Evolutionary conservation across 2,329 filamentous ascomycete species (phyloP).

Genomic region (Aspergillus sergii): DNA sequence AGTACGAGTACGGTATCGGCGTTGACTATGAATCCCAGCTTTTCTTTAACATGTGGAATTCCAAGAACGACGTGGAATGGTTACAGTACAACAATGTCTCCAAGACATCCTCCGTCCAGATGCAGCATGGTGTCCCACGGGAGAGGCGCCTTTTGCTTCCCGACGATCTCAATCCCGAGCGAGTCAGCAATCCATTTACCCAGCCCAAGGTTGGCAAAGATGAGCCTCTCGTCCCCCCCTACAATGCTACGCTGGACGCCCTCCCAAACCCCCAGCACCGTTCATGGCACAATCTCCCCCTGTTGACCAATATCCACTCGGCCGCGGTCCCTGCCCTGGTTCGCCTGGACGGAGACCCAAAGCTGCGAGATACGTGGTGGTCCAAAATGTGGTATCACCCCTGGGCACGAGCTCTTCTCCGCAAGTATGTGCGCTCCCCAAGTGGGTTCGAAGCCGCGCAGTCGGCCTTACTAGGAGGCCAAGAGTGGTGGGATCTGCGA

Average conservation of each 20-base stretch:
- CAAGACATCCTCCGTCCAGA: slow-evolving; percentile 38
- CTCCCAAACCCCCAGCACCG: slow-evolving; percentile 43
- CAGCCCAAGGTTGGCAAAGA: slow-evolving; percentile 31
- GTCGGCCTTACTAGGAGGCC: slow-evolving; percentile 48
- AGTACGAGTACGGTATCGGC: slow-evolving; percentile 55
- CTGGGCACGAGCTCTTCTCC: slow-evolving; percentile 52
- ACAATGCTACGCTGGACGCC: slow-evolving; percentile 44
- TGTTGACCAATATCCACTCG: slow-evolving; percentile 53
- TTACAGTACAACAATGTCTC: slow-evolving; percentile 42
- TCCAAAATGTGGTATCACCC: slow-evolving; percentile 53
- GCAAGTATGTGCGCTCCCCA: slow-evolving; percentile 50
- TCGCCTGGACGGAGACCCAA: slow-evolving; percentile 42
- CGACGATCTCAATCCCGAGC: slow-evolving; percentile 35
- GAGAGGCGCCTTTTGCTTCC: slow-evolving; percentile 44
- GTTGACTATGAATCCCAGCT: slow-evolving; percentile 56
- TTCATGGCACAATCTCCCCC: slow-evolving; percentile 46
- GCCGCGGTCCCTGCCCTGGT: slow-evolving; percentile 50
- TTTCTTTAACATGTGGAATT: slow-evolving; percentile 50
- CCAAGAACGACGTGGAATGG: slow-evolving; percentile 45
- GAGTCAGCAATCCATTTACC: slow-evolving; percentile 36
- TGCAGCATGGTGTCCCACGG: slow-evolving; percentile 38
- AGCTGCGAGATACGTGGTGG: slow-evolving; percentile 43
- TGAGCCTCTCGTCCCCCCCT: slow-evolving; percentile 33
- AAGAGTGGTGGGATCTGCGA: slow-evolving; percentile 52
- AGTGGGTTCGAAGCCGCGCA: slow-evolving; percentile 47